Evolutionary conservation across 2,329 filamentous ascomycete species (phyloP).

Genomic region (Teratosphaeria zuluensis): DNA sequence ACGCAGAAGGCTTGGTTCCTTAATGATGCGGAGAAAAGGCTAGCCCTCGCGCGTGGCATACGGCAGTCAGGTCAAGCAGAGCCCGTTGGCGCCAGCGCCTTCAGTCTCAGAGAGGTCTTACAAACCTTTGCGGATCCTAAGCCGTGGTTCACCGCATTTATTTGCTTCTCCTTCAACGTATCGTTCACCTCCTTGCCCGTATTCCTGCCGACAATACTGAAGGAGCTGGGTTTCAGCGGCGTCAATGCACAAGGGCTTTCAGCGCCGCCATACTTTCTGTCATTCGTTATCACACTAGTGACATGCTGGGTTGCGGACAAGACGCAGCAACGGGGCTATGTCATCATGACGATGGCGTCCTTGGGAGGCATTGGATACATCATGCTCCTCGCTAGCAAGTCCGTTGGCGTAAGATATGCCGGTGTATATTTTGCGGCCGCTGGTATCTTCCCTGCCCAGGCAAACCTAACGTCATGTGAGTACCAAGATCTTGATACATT

Average conservation of each 20-base stretch:
- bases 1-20: conserved; percentile 35
- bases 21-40: conserved; percentile 46
- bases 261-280: conserved; percentile 32
- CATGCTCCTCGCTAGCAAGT: conserved; percentile 16
- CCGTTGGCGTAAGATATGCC: conserved; percentile 23
- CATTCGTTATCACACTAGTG: conserved; percentile 28
- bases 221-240: conserved; percentile 55
- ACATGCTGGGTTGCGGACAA: conserved; percentile 28
- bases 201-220: conserved; percentile 33
- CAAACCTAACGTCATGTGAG: conserved; percentile 1
- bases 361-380: conserved; percentile 31
- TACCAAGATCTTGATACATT: background rate
- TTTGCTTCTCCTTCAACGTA: conserved; percentile 50
- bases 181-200: conserved; percentile 46
- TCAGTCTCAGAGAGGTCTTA: conserved; percentile 40
- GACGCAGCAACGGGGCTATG: conserved; percentile 29
- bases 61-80: conserved; percentile 42
- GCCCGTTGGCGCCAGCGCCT: conserved; percentile 20
- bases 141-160: conserved; percentile 28
- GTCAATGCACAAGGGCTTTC: conserved; percentile 54
- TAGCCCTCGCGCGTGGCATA: conserved; percentile 38
- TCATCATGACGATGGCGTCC: conserved; percentile 25
- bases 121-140: conserved; percentile 30
- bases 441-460: conserved; percentile 15
- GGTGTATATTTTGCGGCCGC: conserved; percentile 23